Conservation (phyloP, 108 stramenopile species). For the Fragilaria crotonensis region DNA sequence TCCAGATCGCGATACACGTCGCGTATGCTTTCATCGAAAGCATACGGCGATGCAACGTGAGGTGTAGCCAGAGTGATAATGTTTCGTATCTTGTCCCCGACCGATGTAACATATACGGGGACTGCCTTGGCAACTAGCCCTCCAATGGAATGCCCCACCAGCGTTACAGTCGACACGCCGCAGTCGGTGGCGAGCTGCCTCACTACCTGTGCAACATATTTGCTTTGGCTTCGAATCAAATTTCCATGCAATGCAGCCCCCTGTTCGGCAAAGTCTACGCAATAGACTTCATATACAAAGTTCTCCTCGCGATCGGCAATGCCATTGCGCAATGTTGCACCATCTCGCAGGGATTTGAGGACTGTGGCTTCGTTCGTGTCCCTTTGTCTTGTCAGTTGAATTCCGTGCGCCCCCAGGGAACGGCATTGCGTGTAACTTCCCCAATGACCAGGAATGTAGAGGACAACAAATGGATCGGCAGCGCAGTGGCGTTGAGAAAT, state of each 20-base stretch:
- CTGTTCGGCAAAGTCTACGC: slow-evolving; percentile 67
- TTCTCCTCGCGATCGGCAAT: slow-evolving; percentile 9
- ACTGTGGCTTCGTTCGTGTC: background rate
- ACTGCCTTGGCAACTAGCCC: slow-evolving; percentile 49
- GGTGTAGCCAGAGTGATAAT: slow-evolving; percentile 69
- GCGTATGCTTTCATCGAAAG: slow-evolving; percentile 46
- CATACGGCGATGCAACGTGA: slow-evolving; percentile 42
- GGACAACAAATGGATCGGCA: slow-evolving; percentile 34
- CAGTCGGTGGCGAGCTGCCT: slow-evolving; percentile 23
- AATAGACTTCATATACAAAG: slow-evolving; percentile 72
- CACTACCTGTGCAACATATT: slow-evolving; percentile 45
- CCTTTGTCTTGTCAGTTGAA: slow-evolving; percentile 35
- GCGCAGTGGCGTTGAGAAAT: slow-evolving; percentile 9
- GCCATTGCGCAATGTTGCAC: background rate
- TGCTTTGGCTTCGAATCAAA: slow-evolving; percentile 42
- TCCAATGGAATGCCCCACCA: slow-evolving; percentile 78
- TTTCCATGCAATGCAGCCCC: slow-evolving; percentile 63
- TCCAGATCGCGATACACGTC: slow-evolving; percentile 8
- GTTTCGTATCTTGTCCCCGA: slow-evolving; percentile 16
- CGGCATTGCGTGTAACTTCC: slow-evolving; percentile 64
- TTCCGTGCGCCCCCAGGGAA: slow-evolving; percentile 78
- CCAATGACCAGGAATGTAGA: slow-evolving; percentile 80
- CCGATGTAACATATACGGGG: slow-evolving; percentile 7
- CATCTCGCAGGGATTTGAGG: too few species aligned
- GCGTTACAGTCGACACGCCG: slow-evolving; percentile 18